phyloP scores from a whole-genome alignment of 805 yeast species.

The Saccharomycopsis fodiens region DNA sequence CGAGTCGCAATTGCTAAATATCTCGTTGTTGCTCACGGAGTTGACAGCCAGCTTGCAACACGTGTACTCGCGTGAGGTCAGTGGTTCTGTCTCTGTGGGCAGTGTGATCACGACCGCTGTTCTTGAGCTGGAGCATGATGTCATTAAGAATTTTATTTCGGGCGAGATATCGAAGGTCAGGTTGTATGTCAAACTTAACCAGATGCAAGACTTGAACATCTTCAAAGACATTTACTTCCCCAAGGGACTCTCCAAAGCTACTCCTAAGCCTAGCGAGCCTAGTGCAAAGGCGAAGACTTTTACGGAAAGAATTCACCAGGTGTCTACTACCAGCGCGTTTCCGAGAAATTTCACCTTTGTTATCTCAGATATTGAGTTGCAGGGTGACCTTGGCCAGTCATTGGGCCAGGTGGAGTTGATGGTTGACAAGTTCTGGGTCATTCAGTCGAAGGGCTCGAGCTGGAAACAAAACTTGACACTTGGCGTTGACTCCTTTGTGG shows the following conservation, averaged over 20 bases:
- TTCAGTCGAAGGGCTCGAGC: slow-evolving; percentile 54
- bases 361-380: slow-evolving; percentile 43
- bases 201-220: slow-evolving; percentile 76
- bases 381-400: slow-evolving; percentile 76
- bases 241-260: slow-evolving; percentile 14
- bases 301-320: slow-evolving; percentile 45
- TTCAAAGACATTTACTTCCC: slow-evolving; percentile 83
- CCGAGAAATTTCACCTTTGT: slow-evolving; percentile 68
- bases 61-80: slow-evolving; percentile 80
- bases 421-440: slow-evolving; percentile 58
- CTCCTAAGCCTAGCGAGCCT: neutral
- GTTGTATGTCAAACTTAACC: slow-evolving; percentile 69
- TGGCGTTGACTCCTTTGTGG: slow-evolving; percentile 44
- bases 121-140: slow-evolving; percentile 32
- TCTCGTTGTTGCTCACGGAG: slow-evolving; percentile 43
- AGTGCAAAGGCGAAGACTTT: slow-evolving; percentile 27
- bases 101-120: slow-evolving; percentile 42
- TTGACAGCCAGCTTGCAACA: slow-evolving; percentile 76
- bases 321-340: slow-evolving; percentile 53
- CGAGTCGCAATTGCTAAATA: slow-evolving; percentile 33
- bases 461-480: slow-evolving; percentile 66
- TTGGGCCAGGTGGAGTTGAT: slow-evolving; percentile 56
- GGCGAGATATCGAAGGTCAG: slow-evolving; percentile 47
- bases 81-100: slow-evolving; percentile 57
- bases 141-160: slow-evolving; percentile 37